Evolutionary conservation across 495 filamentous ascomycete species (phyloP).

Genomic region (Hypoxylon intermedium): DNA sequence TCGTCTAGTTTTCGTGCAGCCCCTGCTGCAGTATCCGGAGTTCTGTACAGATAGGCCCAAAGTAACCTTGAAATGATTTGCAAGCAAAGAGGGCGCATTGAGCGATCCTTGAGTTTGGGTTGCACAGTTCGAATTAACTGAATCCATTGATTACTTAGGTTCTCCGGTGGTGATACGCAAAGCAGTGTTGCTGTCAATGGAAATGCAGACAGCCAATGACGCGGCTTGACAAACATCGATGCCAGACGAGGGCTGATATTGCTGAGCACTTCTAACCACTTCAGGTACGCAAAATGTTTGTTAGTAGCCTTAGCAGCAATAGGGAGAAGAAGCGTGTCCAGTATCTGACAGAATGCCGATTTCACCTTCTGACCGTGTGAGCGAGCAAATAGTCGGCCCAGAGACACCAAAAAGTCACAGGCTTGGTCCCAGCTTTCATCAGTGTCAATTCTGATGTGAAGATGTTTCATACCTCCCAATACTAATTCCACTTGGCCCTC

Average conservation of each 20-base stretch:
- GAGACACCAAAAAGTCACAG: conserved; percentile 82
- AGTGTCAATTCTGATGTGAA: conserved; percentile 74
- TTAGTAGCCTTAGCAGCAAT: conserved; percentile 78
- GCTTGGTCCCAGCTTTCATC: conserved; percentile 82
- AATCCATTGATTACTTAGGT: conserved; percentile 84
- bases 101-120: conserved; percentile 80
- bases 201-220: conserved; percentile 87
- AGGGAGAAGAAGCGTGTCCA: conserved; percentile 86
- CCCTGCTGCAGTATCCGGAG: conserved; percentile 67
- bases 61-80: conserved; percentile 90
- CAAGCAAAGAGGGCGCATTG: conserved; percentile 77
- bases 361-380: conserved; percentile 89
- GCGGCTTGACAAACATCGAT: conserved; percentile 86
- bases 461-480: conserved; percentile 87
- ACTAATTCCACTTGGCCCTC: conserved; percentile 84
- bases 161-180: conserved; percentile 85
- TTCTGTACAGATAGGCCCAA: conserved; percentile 94
- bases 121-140: conserved; percentile 77
- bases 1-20: conserved; percentile 85
- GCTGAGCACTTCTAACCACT: conserved; percentile 84
- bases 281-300: conserved; percentile 75
- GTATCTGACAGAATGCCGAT: conserved; percentile 88
- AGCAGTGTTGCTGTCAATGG: conserved; percentile 83
- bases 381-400: conserved; percentile 81
- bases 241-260: conserved; percentile 75